Conservation (phyloP, 2,329 filamentous ascomycete genomes). For the Passalora sequoiae region DNA sequence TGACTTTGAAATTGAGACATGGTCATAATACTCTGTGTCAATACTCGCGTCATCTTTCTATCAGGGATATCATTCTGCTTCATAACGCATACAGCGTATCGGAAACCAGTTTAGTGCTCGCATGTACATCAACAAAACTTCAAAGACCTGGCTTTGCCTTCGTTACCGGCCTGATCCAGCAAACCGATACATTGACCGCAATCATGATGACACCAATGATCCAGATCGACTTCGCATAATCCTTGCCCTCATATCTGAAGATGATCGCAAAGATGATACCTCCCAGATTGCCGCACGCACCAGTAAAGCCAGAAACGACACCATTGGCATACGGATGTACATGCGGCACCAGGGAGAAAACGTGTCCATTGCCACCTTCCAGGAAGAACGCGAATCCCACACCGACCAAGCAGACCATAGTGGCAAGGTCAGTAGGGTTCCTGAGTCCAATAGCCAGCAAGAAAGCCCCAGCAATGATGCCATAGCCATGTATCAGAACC, state of each 20-base stretch:
- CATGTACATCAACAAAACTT: not conserved
- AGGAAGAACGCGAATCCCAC: constrained; percentile 75
- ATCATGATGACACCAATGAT: constrained; percentile 75
- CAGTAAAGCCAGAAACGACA: constrained; percentile 69
- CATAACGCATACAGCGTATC: no score
- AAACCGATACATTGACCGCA: constrained; percentile 60
- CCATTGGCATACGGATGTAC: constrained; percentile 80
- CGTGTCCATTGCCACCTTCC: constrained; percentile 79
- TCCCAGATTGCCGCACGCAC: constrained; percentile 76
- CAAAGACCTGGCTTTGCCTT: constrained; percentile 21
- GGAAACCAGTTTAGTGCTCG: no score
- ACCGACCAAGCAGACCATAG: constrained; percentile 71
- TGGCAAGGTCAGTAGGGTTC: constrained; percentile 56
- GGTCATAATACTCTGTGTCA: no score
- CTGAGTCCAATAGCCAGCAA: constrained; percentile 59
- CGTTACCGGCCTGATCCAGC: constrained; percentile 57
- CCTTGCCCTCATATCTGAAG: constrained; percentile 58
- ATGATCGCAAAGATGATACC: constrained; percentile 79
- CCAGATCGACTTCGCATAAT: constrained; percentile 58
- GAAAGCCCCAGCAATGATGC: constrained; percentile 54
- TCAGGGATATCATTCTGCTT: not conserved
- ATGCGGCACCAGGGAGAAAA: constrained; percentile 81
- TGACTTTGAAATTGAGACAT: no score
- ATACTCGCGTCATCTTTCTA: not conserved
- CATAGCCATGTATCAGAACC: constrained; percentile 53